Percentiles rank a stretch among this genome's conserved stretches.
Evolutionary conservation across 139 green algal species (phyloP).

Genomic region (Mesotaenium endlicherianum): DNA sequence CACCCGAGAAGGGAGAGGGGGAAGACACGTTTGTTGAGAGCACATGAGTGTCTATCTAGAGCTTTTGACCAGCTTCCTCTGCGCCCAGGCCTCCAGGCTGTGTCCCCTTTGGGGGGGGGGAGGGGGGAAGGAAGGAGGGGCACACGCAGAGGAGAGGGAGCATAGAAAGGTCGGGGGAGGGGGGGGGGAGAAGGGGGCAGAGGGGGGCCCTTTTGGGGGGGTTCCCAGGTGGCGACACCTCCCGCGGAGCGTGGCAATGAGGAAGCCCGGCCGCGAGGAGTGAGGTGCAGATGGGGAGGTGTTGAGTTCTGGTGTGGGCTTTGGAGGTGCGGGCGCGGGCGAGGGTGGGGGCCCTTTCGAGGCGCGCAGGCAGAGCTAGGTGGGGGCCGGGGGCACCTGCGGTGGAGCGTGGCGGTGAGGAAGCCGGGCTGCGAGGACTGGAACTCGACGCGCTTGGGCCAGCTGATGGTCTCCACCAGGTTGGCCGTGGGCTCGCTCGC

Average conservation of each 20-base stretch:
- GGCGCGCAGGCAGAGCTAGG: neutral
- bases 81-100: neutral
- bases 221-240: too few relatives aligned
- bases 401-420: neutral
- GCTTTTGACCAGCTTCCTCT: neutral
- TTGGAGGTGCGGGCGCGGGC: neutral
- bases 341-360: neutral
- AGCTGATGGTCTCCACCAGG: neutral
- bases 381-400: neutral
- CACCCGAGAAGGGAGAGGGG: neutral
- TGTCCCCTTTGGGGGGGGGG: neutral
- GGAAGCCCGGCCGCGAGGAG: neutral
- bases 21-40: neutral
- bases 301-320: neutral
- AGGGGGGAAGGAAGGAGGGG: neutral
- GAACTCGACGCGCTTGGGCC: constrained; percentile 1
- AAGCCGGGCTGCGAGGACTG: neutral
- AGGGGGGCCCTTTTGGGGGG: too few relatives aligned
- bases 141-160: too few relatives aligned
- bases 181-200: too few relatives aligned
- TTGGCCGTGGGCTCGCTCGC: neutral
- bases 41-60: neutral
- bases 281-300: neutral
- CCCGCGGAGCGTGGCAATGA: neutral
- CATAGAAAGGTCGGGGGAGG: too few relatives aligned